Evolutionary conservation across 2,329 filamentous ascomycete genomes (phyloP), one percentile per base, ranked within the genome.

Genomic region (Plectosphaerella cucumerina): DNA sequence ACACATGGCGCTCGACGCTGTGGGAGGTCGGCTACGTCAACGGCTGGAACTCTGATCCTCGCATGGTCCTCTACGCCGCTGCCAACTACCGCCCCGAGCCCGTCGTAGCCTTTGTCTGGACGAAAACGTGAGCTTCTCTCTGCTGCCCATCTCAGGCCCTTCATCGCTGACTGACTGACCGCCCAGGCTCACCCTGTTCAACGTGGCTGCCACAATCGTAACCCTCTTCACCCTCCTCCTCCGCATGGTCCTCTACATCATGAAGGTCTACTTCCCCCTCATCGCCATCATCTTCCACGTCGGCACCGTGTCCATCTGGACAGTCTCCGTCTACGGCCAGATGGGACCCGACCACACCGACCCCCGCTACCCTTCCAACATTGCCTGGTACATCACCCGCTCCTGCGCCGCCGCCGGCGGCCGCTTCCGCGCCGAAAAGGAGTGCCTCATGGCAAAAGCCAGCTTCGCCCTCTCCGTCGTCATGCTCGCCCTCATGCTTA

Each of bases 361-460:
- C 66, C 69, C 80, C 6, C 66, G 74, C 42, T 78, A 84, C 60
- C 79, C 78, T 5, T 84, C 84, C 60, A 74, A 75, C 22, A 76
- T 82, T 22, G 79, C 87, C 6, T 93, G 89, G 89, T 92, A 91
- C 65, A 81, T 92, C 59, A 78, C 80, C 49, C 83, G 87, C 65
- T 82, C 80, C 54, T 93, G 89, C 70, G 73, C 68, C 49, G 75
- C 86, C 35, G 84, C 85, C 2, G 72, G 71, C 49, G 72, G 71
- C 49, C 72, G 76, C 5, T 76, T 76, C 53, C 69, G 68, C 47
- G 77, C 79, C 23, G 73, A 79, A 45, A 69, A 76, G 50, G 82
- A 81, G 59, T 93, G 89, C 66, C 68, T 75, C 61, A 77, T 88
- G 64, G 87, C 88, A 6, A 86, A 90, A 65, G 80, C 76, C 48